These are phyloP conservation scores for Nematocida major DNA, from an alignment of 371 early-diverging fungal genomes.

Conservation along the genomic window DNA sequence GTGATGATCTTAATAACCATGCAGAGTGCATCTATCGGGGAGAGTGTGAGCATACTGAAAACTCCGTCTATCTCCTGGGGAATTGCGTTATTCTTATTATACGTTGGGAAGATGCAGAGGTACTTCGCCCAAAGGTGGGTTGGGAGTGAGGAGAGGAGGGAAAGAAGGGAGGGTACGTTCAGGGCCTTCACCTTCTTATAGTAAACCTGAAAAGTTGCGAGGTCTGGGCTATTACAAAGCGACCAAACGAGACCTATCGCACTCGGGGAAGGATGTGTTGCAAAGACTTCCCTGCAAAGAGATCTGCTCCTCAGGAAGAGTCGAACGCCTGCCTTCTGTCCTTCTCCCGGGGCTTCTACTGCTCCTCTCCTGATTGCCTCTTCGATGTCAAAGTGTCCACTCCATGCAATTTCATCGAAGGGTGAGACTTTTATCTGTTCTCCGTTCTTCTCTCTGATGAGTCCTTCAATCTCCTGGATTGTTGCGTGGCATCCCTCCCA, in stretches of 20 bases:
- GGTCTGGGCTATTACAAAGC: conserved; percentile 54
- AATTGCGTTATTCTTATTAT: conserved; percentile 42
- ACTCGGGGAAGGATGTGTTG: conserved; percentile 17
- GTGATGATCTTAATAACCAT: conserved; percentile 52
- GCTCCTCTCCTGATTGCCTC: conserved; percentile 35
- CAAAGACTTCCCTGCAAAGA: conserved; percentile 53
- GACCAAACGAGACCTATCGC: conserved; percentile 54
- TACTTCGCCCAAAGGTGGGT: conserved; percentile 49
- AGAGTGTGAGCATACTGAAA: conserved; percentile 32
- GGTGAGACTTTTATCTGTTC: background rate
- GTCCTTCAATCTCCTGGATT: conserved; percentile 27
- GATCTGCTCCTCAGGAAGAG: conserved; percentile 59
- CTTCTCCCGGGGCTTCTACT: background rate
- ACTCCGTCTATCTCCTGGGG: conserved; percentile 23
- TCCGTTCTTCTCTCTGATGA: conserved; percentile 24
- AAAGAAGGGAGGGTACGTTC: conserved; percentile 46
- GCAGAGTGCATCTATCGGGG: conserved; percentile 56
- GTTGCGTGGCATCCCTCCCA: conserved; percentile 32
- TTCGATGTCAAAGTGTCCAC: conserved; percentile 49
- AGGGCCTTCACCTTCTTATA: conserved; percentile 44
- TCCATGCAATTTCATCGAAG: background rate
- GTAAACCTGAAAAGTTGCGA: conserved; percentile 44
- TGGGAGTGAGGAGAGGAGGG: conserved; percentile 34
- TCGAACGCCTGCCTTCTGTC: conserved; percentile 10
- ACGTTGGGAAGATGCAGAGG: conserved; percentile 24